Evolutionary conservation across 768 basidiomycete genomes (phyloP).

Genomic region (Calocera viscosa): DNA sequence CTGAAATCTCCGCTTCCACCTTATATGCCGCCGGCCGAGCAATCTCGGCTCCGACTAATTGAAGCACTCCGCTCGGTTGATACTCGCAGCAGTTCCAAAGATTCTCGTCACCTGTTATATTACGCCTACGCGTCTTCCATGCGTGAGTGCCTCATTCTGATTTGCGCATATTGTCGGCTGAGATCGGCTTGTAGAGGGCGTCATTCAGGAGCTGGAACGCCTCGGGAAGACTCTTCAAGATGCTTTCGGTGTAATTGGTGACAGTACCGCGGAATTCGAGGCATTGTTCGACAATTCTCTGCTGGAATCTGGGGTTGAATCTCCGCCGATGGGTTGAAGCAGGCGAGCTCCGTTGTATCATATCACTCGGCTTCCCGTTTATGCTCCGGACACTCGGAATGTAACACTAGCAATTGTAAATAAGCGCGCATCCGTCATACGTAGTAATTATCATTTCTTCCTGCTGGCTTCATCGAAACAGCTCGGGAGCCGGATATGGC

Average conservation of each 20-base stretch:
- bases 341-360: neutral
- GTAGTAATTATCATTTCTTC: too few species aligned
- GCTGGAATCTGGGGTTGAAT: neutral
- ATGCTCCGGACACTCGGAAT: too few species aligned
- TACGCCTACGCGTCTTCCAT: conserved; percentile 90
- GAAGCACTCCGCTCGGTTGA: conserved; percentile 70
- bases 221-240: conserved; percentile 72
- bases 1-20: conserved; percentile 90
- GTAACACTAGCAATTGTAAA: too few species aligned
- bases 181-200: conserved; percentile 38
- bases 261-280: conserved; percentile 71
- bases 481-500: too few species aligned
- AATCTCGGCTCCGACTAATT: conserved; percentile 68
- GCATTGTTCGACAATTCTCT: conserved; percentile 40
- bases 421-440: too few species aligned
- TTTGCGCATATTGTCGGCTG: conserved; percentile 1
- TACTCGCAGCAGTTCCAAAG: conserved; percentile 65
- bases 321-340: neutral
- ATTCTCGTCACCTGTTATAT: conserved; percentile 76
- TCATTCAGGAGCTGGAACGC: conserved; percentile 75
- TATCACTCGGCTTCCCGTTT: neutral
- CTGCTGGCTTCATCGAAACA: too few species aligned
- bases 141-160: conserved; percentile 31
- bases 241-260: conserved; percentile 86
- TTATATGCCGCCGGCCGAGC: conserved; percentile 86